Evolutionary conservation across 2,329 filamentous ascomycete species (phyloP).

Genomic region (Cladosporium sp.): DNA sequence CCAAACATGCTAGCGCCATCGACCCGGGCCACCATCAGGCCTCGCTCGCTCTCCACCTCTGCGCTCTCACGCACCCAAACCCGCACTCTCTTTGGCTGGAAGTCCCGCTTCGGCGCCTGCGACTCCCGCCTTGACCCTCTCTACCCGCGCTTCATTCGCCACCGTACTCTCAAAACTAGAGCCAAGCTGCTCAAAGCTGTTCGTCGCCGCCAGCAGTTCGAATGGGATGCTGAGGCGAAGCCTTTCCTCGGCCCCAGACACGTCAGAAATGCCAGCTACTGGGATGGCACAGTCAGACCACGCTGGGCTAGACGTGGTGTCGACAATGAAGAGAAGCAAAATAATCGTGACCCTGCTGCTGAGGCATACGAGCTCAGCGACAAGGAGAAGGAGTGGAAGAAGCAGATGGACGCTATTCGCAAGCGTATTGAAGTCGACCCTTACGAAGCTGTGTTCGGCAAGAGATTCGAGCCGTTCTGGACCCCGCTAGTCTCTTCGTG

Average conservation of each 20-base stretch:
- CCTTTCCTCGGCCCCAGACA: slow-evolving; percentile 29
- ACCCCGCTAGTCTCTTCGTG: slow-evolving; percentile 34
- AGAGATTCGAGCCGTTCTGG: slow-evolving; percentile 41
- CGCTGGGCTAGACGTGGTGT: slow-evolving; percentile 24
- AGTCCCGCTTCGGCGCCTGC: slow-evolving; percentile 30
- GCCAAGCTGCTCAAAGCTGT: slow-evolving; percentile 38
- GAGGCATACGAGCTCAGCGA: slow-evolving; percentile 33
- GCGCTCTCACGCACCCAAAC: slow-evolving; percentile 15
- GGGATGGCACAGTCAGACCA: slow-evolving; percentile 22
- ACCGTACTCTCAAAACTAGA: slow-evolving; percentile 35
- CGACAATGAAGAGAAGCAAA: slow-evolving; percentile 22
- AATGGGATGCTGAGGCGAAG: slow-evolving; percentile 31
- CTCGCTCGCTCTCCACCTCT: slow-evolving; percentile 16
- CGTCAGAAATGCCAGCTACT: slow-evolving; percentile 35
- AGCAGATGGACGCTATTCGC: slow-evolving; percentile 38
- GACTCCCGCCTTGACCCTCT: slow-evolving; percentile 36
- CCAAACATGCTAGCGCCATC: slow-evolving; percentile 14
- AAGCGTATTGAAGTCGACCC: slow-evolving; percentile 44
- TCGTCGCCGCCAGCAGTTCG: slow-evolving; percentile 34
- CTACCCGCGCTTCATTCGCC: slow-evolving; percentile 34
- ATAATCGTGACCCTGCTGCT: slow-evolving; percentile 11
- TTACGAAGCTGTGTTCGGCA: slow-evolving; percentile 48
- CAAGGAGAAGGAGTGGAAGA: slow-evolving; percentile 36
- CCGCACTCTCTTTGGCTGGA: slow-evolving; percentile 34
- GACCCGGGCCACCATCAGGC: slow-evolving; percentile 19